These are phyloP conservation scores for Triticum timopheevii DNA, from an alignment of 176 grass and related monocot genomes.

Conservation along the genomic window DNA sequence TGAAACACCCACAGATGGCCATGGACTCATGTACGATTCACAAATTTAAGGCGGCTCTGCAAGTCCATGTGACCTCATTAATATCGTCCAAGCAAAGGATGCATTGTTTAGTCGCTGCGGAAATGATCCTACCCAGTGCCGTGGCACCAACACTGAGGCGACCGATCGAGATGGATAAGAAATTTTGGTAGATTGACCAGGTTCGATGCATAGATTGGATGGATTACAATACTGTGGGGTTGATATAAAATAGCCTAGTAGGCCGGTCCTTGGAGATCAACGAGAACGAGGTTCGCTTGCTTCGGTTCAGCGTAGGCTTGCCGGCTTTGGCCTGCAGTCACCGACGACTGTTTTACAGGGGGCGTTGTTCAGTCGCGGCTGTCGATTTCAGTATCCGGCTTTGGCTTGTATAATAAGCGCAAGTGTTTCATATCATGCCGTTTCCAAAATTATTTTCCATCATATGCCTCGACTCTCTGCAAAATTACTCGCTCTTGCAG, in stretches of 20 bases:
- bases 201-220: conserved; percentile 16
- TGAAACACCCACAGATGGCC: background rate
- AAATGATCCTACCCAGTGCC: background rate
- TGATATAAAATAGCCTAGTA: background rate
- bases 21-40: background rate
- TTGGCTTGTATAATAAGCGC: background rate
- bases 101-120: background rate
- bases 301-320: conserved; percentile 21
- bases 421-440: too few relatives aligned
- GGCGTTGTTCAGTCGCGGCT: too few relatives aligned
- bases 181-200: conserved; percentile 7
- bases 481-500: too few relatives aligned
- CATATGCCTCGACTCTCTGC: too few relatives aligned
- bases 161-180: conserved; percentile 34
- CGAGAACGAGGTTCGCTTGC: conserved; percentile 41
- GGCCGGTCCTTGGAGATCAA: conserved; percentile 42
- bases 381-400: background rate
- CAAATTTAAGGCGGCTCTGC: conserved; percentile 24
- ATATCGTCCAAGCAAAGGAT: background rate
- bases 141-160: background rate
- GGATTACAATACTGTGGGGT: background rate
- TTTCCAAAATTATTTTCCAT: too few relatives aligned
- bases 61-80: conserved; percentile 49
- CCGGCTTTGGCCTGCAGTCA: conserved; percentile 2
- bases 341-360: too few relatives aligned